Conservation (phyloP, 805 yeast species). For the Zygoascus bituminiphila region DNA sequence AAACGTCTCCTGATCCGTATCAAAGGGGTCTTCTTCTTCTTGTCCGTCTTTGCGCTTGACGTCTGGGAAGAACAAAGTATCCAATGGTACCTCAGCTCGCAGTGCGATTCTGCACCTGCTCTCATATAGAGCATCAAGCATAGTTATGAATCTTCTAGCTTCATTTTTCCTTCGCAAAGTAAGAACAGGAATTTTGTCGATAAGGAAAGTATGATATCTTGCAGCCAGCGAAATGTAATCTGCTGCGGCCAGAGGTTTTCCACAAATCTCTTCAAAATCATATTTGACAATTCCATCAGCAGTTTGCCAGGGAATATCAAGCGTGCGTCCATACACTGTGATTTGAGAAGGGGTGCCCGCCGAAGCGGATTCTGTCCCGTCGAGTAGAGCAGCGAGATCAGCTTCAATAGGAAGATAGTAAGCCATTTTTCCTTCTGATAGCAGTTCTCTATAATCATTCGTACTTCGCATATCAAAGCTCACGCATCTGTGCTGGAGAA, state of each 20-base stretch:
- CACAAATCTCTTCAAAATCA: conserved; percentile 48
- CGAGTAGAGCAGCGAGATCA: background rate
- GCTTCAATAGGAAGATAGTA: conserved; percentile 3
- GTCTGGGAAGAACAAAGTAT: conserved; percentile 58
- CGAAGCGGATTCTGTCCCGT: background rate
- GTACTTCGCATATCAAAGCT: conserved; percentile 53
- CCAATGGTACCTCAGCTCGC: conserved; percentile 41
- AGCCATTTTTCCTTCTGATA: conserved; percentile 21
- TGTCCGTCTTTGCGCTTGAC: conserved; percentile 19
- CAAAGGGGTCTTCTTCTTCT: conserved; percentile 25
- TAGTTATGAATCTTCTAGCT: conserved; percentile 58
- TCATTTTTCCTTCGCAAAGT: conserved; percentile 52
- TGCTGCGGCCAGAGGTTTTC: conserved; percentile 51
- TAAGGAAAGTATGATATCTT: conserved; percentile 44
- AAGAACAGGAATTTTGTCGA: conserved; percentile 55
- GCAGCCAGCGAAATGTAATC: conserved; percentile 66
- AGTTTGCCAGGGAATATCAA: conserved; percentile 38
- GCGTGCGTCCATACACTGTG: conserved; percentile 48
- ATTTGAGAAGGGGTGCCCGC: conserved; percentile 22
- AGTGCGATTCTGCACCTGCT: conserved; percentile 53
- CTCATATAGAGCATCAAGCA: conserved; percentile 64
- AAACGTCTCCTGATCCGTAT: conserved; percentile 54
- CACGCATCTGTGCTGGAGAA: conserved; percentile 51
- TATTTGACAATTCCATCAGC: conserved; percentile 38
- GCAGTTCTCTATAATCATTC: conserved; percentile 45